phyloP scores from a whole-genome alignment of 352 stramenopile genomes.

The Pythium scleroteichum region DNA sequence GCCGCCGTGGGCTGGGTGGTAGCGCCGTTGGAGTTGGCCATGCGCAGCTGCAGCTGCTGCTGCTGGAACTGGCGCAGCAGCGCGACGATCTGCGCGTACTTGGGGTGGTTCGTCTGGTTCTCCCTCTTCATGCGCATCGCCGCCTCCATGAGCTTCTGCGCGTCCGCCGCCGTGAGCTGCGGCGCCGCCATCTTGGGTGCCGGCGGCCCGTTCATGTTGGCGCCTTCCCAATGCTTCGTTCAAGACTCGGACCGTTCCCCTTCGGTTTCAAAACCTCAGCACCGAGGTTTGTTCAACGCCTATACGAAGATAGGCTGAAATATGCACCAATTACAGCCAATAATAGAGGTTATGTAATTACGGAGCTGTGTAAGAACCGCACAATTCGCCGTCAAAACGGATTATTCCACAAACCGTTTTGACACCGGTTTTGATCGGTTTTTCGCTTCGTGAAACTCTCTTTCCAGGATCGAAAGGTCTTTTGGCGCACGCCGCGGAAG shows the following conservation, averaged over 20 bases:
- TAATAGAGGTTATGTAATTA: conserved; percentile 18
- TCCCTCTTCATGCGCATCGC: conserved; percentile 80
- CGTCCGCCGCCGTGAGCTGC: conserved; percentile 57
- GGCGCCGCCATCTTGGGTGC: conserved; percentile 22
- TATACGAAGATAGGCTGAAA: conserved; percentile 5
- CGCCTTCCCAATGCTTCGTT: conserved; percentile 9
- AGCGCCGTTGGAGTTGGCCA: conserved; percentile 14
- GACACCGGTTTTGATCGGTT: conserved; percentile 21
- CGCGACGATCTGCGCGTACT: conserved; percentile 84
- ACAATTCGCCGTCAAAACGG: conserved; percentile 3
- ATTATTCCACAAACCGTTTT: conserved; percentile 31
- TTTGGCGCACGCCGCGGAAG: conserved; percentile 22
- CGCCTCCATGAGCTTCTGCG: conserved; percentile 83
- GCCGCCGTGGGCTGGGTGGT: neutral
- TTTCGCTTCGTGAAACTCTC: conserved; percentile 27
- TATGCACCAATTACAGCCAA: conserved; percentile 11
- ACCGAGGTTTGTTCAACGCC: conserved; percentile 8
- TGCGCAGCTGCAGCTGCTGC: conserved; percentile 30
- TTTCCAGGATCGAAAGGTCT: conserved; percentile 37
- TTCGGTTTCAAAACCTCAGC: conserved; percentile 15
- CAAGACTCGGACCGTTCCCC: neutral
- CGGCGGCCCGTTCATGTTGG: conserved; percentile 21
- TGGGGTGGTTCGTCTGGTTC: conserved; percentile 76
- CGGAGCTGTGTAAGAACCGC: conserved; percentile 4
- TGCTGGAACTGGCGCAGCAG: conserved; percentile 81